Evolutionary conservation across 2,329 filamentous ascomycete genomes (phyloP).

Genomic region (Alternaria viburni): DNA sequence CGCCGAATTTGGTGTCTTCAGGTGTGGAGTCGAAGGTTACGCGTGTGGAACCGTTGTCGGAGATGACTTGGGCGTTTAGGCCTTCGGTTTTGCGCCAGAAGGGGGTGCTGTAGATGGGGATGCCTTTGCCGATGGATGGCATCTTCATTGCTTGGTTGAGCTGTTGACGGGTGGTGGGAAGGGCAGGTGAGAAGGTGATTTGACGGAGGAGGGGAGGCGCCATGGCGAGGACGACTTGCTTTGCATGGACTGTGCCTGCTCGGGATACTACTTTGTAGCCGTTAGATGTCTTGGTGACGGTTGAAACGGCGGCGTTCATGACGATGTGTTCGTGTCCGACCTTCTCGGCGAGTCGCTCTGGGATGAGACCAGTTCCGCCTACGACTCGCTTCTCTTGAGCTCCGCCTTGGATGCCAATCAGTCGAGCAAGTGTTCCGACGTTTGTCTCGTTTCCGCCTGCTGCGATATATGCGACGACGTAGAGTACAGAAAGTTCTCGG

Average conservation of each 20-base stretch:
- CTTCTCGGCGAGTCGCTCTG: constrained; percentile 17
- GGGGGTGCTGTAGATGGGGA: constrained; percentile 54
- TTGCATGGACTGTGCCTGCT: constrained; percentile 41
- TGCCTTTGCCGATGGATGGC: constrained; percentile 61
- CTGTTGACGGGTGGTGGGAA: constrained; percentile 52
- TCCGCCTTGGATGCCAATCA: constrained; percentile 16
- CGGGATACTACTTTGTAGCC: constrained; percentile 23
- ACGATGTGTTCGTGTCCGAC: constrained; percentile 21
- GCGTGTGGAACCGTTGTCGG: constrained; percentile 14
- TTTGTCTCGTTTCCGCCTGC: constrained; percentile 25
- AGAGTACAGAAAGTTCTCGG: constrained; percentile 21
- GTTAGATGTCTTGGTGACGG: constrained; percentile 15
- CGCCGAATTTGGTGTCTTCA: constrained; percentile 22
- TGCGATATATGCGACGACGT: constrained; percentile 28
- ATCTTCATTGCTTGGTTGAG: constrained; percentile 47
- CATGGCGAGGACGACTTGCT: constrained; percentile 58
- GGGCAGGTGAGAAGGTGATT: constrained; percentile 56
- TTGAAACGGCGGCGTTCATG: constrained; percentile 22
- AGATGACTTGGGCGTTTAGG: constrained; percentile 51
- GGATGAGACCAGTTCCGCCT: constrained; percentile 31
- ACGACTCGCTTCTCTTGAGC: constrained; percentile 28
- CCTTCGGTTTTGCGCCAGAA: constrained; percentile 54
- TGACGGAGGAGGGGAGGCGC: constrained; percentile 55
- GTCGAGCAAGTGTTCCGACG: constrained; percentile 17
- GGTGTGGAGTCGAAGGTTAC: constrained; percentile 30